Conservation (phyloP, 352 stramenopile species). For the Elongisporangium undulatum region DNA sequence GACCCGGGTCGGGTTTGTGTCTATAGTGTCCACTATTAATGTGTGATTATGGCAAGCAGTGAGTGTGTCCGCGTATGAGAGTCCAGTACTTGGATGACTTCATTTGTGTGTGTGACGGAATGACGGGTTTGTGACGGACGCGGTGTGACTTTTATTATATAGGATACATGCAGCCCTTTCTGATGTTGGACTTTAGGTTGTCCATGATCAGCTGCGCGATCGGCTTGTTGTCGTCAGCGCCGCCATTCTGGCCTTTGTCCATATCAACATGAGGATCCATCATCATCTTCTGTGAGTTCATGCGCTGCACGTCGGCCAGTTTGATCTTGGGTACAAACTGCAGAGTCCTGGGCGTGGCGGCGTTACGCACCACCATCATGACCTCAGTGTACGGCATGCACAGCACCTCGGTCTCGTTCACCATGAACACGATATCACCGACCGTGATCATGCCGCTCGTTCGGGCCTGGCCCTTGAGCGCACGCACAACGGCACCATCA, state of each 20-base stretch:
- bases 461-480: slow-evolving; percentile 79
- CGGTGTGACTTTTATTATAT: too few species aligned
- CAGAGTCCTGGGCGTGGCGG: slow-evolving; percentile 63
- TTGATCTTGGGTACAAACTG: slow-evolving; percentile 86
- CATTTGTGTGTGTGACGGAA: too few species aligned
- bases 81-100: too few species aligned
- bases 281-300: slow-evolving; percentile 80
- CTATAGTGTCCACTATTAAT: too few species aligned
- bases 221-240: slow-evolving; percentile 64
- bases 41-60: too few species aligned
- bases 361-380: slow-evolving; percentile 75
- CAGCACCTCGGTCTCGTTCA: slow-evolving; percentile 78
- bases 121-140: too few species aligned
- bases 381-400: slow-evolving; percentile 83
- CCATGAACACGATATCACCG: slow-evolving; percentile 85
- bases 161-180: slow-evolving; percentile 80
- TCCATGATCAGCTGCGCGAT: slow-evolving; percentile 83
- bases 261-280: slow-evolving; percentile 68
- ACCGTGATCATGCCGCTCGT: slow-evolving; percentile 80
- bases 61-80: too few species aligned
- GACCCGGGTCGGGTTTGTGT: too few species aligned
- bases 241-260: slow-evolving; percentile 52
- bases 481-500: slow-evolving; percentile 76
- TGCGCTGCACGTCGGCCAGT: slow-evolving; percentile 74
- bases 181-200: slow-evolving; percentile 82